Base-by-base conservation (phyloP, 2,329 filamentous ascomycete genomes). In the Cordyceps militaris region DNA sequence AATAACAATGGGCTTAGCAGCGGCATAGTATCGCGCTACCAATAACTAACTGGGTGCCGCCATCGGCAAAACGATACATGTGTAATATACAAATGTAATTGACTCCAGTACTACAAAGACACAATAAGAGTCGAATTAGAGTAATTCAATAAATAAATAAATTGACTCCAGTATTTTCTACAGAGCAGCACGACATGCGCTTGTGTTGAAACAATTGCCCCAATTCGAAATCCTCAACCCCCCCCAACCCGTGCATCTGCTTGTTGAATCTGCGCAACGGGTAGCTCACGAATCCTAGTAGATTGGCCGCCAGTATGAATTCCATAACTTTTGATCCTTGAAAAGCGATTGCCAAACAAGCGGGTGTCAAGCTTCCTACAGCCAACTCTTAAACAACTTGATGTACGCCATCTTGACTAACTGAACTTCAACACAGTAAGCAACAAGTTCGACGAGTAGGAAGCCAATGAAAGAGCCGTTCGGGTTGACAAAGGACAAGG, bases 371-470 rank as follows among this genome's bases (percentile, higher is more conserved):
- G 13, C 14, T 16, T 40, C n/a, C 10, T 53, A 67, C 43, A 67
- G 58, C 66, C 66, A 67, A 10, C 58, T 56, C 51, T 66, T 64
- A 58, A 66, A 67, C 24, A 66, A 40, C 40, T 59, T 59, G 16
- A 65, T 56, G 57, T 67, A 67, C 21, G 64, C 55, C 61, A 66
- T 64, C 60, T 67, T 67, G 53, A 67, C 66, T 2, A 64, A 23
- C 56, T 67, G 66, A 7, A 67, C 66, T 56, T 66, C 64, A 8
- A 65, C 4, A 26, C 61, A 63, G 60, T 67, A 67, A 23, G 64
- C 58, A 9, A 64, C 7, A 28, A 67, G 60, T 50, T 65, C 61
- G 7, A 63, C 65, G 5, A 60, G 57, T 56, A 67, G 57, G 38
- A 66, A 63, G 2, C 66, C 66, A n/a, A 65, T 57, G 16, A 58